Evolutionary conservation across 768 basidiomycete genomes (phyloP).

Genomic region (Chalciporus piperatus): DNA sequence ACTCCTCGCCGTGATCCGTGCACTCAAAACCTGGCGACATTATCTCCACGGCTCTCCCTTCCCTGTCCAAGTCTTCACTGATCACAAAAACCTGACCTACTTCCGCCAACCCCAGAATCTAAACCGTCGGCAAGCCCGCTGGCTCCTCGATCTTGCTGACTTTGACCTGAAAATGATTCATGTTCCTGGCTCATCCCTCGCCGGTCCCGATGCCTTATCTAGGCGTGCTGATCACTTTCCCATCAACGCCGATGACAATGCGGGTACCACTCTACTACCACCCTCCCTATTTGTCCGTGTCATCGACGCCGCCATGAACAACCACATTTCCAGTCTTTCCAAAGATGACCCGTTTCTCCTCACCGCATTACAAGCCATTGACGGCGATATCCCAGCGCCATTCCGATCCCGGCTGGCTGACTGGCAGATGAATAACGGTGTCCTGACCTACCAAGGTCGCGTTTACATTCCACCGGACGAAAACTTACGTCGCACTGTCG

Average conservation of each 20-base stretch:
- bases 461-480: too few relatives aligned
- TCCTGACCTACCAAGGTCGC: not conserved
- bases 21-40: constrained; percentile 16
- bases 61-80: constrained; percentile 33
- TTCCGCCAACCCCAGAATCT: not conserved
- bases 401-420: not conserved
- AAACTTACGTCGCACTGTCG: not conserved
- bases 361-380: too few relatives aligned
- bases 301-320: too few relatives aligned
- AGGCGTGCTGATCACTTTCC: too few relatives aligned
- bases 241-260: not conserved
- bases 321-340: not conserved
- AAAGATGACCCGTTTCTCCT: not conserved
- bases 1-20: constrained; percentile 30
- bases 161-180: not conserved
- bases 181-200: not conserved
- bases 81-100: constrained; percentile 24
- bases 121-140: not conserved
- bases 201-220: not conserved
- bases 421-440: not conserved
- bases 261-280: not conserved
- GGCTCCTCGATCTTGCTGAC: not conserved
- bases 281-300: not conserved
- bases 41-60: constrained; percentile 30
- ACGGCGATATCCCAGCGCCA: not conserved